Evolutionary conservation across 2,329 filamentous ascomycete genomes (phyloP).

Genomic region (Chaetomium olivaceum): DNA sequence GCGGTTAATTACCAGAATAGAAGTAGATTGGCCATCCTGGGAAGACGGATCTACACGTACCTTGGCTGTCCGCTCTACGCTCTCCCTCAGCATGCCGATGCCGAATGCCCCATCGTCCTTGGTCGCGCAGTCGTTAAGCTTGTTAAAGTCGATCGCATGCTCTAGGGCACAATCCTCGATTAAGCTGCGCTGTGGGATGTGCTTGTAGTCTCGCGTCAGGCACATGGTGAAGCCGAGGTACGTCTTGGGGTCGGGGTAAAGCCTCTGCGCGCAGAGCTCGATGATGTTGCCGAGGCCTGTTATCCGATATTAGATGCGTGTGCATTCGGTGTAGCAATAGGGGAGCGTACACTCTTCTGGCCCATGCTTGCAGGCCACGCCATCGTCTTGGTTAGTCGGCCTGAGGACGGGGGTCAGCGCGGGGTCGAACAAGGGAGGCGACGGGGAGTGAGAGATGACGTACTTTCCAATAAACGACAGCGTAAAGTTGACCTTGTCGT

Average conservation of each 20-base stretch:
- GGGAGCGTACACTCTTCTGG: conserved; percentile 67
- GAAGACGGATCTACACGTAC: conserved; percentile 42
- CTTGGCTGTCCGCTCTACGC: conserved; percentile 62
- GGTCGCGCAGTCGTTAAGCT: conserved; percentile 79
- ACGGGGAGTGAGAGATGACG: conserved; percentile 33
- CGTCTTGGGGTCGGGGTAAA: conserved; percentile 83
- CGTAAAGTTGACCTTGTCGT: conserved; percentile 85
- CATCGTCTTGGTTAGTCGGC: conserved; percentile 75
- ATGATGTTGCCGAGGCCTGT: conserved; percentile 83
- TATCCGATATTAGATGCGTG: background rate
- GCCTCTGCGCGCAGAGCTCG: conserved; percentile 81
- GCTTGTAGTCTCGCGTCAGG: conserved; percentile 70
- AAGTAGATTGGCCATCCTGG: background rate
- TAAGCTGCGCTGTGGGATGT: conserved; percentile 76
- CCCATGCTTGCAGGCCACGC: conserved; percentile 86
- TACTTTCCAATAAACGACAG: conserved; percentile 87
- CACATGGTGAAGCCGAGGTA: conserved; percentile 95
- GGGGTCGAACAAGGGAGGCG: background rate
- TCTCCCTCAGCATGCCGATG: conserved; percentile 65
- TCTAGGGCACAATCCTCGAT: conserved; percentile 87
- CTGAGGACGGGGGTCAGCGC: conserved; percentile 41
- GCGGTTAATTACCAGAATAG: background rate
- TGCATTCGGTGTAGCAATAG: background rate
- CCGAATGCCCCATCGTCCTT: conserved; percentile 73
- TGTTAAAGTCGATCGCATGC: conserved; percentile 80